Conservation (phyloP, 1,139 yeast species). For the Geotrichum macrosporum region DNA sequence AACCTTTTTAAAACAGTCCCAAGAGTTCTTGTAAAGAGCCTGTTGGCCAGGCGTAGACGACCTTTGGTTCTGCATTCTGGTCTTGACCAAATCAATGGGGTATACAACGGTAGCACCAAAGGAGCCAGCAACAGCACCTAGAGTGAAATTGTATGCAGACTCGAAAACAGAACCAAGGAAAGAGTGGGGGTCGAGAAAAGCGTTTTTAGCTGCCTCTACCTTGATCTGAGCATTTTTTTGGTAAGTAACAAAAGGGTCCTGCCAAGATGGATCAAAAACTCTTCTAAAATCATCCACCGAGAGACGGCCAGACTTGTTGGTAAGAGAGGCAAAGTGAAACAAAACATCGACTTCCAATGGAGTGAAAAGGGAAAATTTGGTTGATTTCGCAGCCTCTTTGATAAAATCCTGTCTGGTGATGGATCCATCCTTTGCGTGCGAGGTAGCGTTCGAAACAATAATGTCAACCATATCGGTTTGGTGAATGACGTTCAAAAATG, state of each 20-base stretch:
- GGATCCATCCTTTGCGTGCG: slow-evolving; percentile 36
- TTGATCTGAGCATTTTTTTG: slow-evolving; percentile 35
- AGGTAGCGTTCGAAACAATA: slow-evolving; percentile 38
- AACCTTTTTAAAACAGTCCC: slow-evolving; percentile 82
- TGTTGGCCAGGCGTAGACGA: slow-evolving; percentile 51
- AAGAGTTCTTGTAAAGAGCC: slow-evolving; percentile 64
- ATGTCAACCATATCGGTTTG: slow-evolving; percentile 43
- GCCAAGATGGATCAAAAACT: slow-evolving; percentile 46
- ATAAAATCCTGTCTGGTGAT: slow-evolving; percentile 41
- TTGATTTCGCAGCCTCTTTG: slow-evolving; percentile 41
- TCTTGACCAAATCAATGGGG: slow-evolving; percentile 93
- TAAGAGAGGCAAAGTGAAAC: slow-evolving; percentile 43
- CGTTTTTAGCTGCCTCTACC: slow-evolving; percentile 43
- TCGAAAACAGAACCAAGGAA: slow-evolving; percentile 56
- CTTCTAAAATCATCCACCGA: slow-evolving; percentile 40
- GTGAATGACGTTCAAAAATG: slow-evolving; percentile 43
- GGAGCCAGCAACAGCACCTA: slow-evolving; percentile 96
- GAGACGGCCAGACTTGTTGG: slow-evolving; percentile 38
- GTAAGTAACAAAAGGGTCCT: slow-evolving; percentile 39
- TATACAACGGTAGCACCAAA: slow-evolving; percentile 98
- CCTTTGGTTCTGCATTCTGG: slow-evolving; percentile 96
- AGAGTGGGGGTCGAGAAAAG: slow-evolving; percentile 38
- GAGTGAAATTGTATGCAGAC: slow-evolving; percentile 77
- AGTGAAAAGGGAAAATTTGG: slow-evolving; percentile 43
- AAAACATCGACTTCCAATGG: slow-evolving; percentile 45